Evolutionary conservation across 306 rosid species (phyloP), one percentile per base, ranked within the genome.

Genomic region (Sechiopsis laciniata): DNA sequence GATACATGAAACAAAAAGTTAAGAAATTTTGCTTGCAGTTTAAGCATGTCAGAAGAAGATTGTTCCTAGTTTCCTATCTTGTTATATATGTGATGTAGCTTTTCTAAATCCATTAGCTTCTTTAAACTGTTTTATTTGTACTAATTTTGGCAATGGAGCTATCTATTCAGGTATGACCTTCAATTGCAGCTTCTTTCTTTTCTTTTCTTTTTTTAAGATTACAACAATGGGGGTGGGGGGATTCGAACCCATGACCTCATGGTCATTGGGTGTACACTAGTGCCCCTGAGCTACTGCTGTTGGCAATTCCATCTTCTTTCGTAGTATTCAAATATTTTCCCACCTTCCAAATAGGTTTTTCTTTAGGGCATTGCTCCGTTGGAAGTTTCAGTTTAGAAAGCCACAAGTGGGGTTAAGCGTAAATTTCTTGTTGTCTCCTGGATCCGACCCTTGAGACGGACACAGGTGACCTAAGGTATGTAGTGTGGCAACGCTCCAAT

Each of bases 151-250:
- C 19, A n/a, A 7, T 66, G 9, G 19, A 45, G 56, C 57, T 14
- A 48, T 68, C 40, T 22, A 17, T 22, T 70, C 7, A 15, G 74
- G 59, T 70, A 70, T 15, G 74, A 24, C 19, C 54, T 68, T 15
- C 59, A 50, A 21, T 48, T 50, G 14, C 14, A 21, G 40, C 12
- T 69, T 50, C 72, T 12, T 24, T n/a, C n/a, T n/a, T n/a, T n/a
- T n/a, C n/a, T n/a, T n/a, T n/a, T n/a, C n/a, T n/a, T n/a, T n/a
- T n/a, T n/a, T n/a, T n/a, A n/a, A n/a, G n/a, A n/a, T n/a, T n/a
- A n/a, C n/a, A n/a, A n/a, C n/a, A n/a, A n/a, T n/a, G n/a, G n/a
- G n/a, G n/a, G n/a, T n/a, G n/a, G n/a, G n/a, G n/a, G n/a, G n/a
- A n/a, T n/a, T n/a, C n/a, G n/a, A n/a, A n/a, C n/a, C n/a, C n/a